phyloP scores from a whole-genome alignment of 768 basidiomycete species.

The Basidioascus undulatus region DNA sequence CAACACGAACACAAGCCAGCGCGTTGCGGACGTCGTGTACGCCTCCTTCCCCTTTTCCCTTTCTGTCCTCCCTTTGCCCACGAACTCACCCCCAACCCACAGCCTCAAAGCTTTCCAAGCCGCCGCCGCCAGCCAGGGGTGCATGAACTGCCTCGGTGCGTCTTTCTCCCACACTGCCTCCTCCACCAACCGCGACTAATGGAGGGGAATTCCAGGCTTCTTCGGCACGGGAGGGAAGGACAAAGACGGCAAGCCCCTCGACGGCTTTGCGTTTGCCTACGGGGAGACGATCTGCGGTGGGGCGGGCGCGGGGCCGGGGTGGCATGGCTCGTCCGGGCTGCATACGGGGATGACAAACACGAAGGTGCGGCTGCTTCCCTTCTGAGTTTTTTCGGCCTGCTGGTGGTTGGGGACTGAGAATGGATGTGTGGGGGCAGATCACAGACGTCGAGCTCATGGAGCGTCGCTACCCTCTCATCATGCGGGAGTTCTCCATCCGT shows the following conservation, averaged over 20 bases:
- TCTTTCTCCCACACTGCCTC: conserved; percentile 82
- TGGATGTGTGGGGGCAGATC: too few relatives aligned
- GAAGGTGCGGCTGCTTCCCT: too few relatives aligned
- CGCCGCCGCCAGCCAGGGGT: conserved; percentile 76
- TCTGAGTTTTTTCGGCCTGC: too few relatives aligned
- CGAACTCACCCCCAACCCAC: too few relatives aligned
- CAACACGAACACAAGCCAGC: conserved; percentile 70
- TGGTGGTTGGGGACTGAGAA: too few relatives aligned
- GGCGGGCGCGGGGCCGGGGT: conserved; percentile 63
- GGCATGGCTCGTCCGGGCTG: conserved; percentile 82
- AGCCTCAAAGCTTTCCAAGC: conserved; percentile 68
- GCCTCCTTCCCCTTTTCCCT: too few relatives aligned
- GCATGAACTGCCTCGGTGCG: conserved; percentile 69
- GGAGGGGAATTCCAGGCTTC: too few relatives aligned
- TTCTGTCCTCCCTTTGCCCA: too few relatives aligned
- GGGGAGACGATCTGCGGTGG: conserved; percentile 75
- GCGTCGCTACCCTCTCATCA: conserved; percentile 66
- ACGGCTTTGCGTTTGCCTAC: too few relatives aligned
- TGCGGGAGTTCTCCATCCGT: conserved; percentile 38
- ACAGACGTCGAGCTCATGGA: conserved; percentile 88
- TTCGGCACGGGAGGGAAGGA: conserved; percentile 77
- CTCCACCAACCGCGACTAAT: too few relatives aligned
- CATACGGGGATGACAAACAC: too few relatives aligned
- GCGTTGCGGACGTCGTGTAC: conserved; percentile 72
- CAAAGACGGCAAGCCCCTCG: conserved; percentile 42